Conservation (phyloP, 441 rosid genomes). For the Macaranga tanarius region DNA sequence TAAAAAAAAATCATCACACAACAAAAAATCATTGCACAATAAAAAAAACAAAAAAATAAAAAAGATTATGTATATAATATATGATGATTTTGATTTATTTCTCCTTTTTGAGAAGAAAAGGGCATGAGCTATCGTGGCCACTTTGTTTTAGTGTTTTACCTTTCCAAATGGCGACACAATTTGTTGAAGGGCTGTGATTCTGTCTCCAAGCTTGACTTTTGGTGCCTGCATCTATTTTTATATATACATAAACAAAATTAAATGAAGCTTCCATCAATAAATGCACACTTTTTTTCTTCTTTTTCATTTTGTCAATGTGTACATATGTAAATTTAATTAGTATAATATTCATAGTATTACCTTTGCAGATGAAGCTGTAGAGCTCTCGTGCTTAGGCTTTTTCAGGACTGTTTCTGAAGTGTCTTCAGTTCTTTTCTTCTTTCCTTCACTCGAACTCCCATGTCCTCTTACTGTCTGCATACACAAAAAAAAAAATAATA, state of each 20-base stretch:
- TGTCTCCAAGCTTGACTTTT: slow-evolving; percentile 80
- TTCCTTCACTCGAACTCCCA: slow-evolving; percentile 47
- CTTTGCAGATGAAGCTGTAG: slow-evolving; percentile 62
- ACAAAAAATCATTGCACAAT: background rate
- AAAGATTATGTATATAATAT: background rate
- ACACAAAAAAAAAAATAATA: too few species aligned
- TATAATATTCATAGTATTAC: slow-evolving; percentile 26
- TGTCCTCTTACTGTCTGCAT: slow-evolving; percentile 48
- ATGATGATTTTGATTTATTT: background rate
- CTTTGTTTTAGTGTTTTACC: slow-evolving; percentile 38
- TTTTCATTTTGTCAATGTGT: background rate
- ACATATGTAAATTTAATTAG: background rate
- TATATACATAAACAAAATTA: background rate
- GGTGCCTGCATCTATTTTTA: slow-evolving; percentile 51
- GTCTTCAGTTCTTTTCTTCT: slow-evolving; percentile 65
- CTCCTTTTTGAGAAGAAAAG: slow-evolving; percentile 9
- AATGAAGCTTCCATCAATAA: background rate
- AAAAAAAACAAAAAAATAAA: background rate
- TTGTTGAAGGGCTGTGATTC: slow-evolving; percentile 83
- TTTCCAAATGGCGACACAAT: slow-evolving; percentile 93
- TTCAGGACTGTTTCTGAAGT: slow-evolving; percentile 43
- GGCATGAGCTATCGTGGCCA: slow-evolving; percentile 16
- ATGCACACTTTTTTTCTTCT: background rate
- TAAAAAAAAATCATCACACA: background rate
- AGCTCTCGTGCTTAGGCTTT: slow-evolving; percentile 54